phyloP scores from a whole-genome alignment of 208 protist species.

The Leishmania aethiopica region DNA sequence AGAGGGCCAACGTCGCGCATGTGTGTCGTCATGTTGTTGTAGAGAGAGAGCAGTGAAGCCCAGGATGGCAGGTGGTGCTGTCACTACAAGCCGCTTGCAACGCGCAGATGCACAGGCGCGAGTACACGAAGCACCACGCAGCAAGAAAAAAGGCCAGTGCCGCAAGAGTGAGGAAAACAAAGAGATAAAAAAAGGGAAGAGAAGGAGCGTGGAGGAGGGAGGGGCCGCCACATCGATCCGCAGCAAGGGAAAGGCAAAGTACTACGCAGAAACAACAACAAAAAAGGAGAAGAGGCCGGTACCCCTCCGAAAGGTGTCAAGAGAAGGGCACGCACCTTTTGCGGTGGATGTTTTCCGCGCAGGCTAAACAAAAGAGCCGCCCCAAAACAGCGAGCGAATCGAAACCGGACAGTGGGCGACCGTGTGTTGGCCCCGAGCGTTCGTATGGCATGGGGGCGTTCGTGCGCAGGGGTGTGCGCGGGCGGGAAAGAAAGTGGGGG shows the following conservation, averaged over 20 bases:
- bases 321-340: neutral
- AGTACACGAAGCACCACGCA: neutral
- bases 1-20: neutral
- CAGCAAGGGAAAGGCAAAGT: neutral
- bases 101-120: neutral
- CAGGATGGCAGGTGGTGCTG: too few species aligned
- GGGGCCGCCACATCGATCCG: neutral
- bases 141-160: neutral
- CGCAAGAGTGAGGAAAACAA: neutral
- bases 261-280: neutral
- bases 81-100: too few species aligned
- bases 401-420: neutral
- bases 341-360: neutral
- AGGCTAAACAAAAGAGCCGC: neutral
- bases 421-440: too few species aligned
- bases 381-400: neutral
- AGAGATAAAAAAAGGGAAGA: neutral
- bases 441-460: too few species aligned
- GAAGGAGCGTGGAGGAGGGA: neutral
- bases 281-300: neutral
- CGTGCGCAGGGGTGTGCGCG: neutral
- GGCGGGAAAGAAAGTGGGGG: neutral
- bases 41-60: too few species aligned
- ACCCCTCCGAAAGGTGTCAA: neutral
- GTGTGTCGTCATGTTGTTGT: neutral